These are phyloP conservation scores for Apiotrichum montevideense DNA, from an alignment of 1,284 basidiomycete species.

Conservation along the genomic window DNA sequence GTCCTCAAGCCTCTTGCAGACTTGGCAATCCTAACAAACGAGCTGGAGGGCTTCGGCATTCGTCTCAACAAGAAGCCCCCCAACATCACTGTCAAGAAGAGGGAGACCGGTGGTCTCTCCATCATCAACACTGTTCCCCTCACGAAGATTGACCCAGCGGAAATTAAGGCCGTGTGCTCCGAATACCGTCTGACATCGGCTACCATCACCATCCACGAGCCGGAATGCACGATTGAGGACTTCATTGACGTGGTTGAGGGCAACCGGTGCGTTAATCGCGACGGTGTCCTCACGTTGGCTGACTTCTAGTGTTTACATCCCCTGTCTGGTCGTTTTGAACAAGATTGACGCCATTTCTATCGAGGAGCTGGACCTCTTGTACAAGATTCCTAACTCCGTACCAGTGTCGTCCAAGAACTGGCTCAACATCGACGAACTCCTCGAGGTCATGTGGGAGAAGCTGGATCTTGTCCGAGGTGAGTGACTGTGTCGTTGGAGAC, in stretches of 20 bases:
- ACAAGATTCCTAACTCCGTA: conserved; percentile 76
- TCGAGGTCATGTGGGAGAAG: conserved; percentile 82
- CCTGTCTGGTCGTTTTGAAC: conserved; percentile 70
- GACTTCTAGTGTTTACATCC: conserved; percentile 76
- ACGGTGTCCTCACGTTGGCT: neutral
- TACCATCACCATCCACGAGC: conserved; percentile 91
- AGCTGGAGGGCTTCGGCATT: conserved; percentile 95
- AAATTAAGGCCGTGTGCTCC: conserved; percentile 90
- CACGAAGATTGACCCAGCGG: conserved; percentile 92
- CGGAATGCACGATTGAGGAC: conserved; percentile 90
- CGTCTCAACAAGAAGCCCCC: conserved; percentile 94
- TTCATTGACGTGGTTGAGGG: conserved; percentile 95
- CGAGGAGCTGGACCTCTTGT: conserved; percentile 94
- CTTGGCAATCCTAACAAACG: conserved; percentile 82
- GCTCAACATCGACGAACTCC: conserved; percentile 94
- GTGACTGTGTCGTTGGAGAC: neutral
- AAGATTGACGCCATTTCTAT: conserved; percentile 98
- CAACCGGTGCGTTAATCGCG: conserved; percentile 57
- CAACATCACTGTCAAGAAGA: conserved; percentile 77
- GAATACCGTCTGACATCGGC: conserved; percentile 85
- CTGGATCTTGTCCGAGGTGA: conserved; percentile 64
- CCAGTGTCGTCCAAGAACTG: conserved; percentile 78
- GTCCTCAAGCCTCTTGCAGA: conserved; percentile 95
- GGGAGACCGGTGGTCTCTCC: conserved; percentile 78
- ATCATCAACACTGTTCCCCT: conserved; percentile 94